phyloP scores from a whole-genome alignment of 1,284 basidiomycete genomes.

The Irpex rosettiformis region DNA sequence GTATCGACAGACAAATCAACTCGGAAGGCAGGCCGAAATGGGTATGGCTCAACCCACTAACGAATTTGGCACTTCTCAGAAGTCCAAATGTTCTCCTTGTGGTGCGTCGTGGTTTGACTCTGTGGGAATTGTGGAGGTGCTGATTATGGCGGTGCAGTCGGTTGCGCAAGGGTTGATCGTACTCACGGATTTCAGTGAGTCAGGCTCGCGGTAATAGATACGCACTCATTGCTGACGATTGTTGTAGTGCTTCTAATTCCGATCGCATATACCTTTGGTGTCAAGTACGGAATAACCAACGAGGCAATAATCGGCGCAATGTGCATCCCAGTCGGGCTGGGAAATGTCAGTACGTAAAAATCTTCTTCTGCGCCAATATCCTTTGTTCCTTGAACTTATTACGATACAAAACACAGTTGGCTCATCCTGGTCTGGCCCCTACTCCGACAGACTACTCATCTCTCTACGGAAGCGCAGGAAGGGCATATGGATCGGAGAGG shows the following conservation, averaged over 20 bases:
- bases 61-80: constrained; percentile 46
- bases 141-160: constrained; percentile 30
- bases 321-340: constrained; percentile 57
- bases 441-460: constrained; percentile 49
- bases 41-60: constrained; percentile 60
- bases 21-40: constrained; percentile 24
- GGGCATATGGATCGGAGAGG: constrained; percentile 54
- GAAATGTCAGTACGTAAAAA: constrained; percentile 51
- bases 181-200: constrained; percentile 41
- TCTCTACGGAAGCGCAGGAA: constrained; percentile 43
- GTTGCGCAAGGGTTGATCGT: constrained; percentile 36
- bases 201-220: background rate
- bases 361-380: no score
- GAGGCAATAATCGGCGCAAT: constrained; percentile 56
- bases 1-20: constrained; percentile 23
- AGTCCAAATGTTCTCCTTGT: constrained; percentile 57
- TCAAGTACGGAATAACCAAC: constrained; percentile 55
- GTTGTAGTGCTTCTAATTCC: constrained; percentile 34
- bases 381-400: no score
- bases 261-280: constrained; percentile 41
- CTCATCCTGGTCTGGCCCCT: constrained; percentile 45
- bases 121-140: background rate
- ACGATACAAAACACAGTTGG: constrained; percentile 44
- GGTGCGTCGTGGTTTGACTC: constrained; percentile 33
- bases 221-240: background rate